Evolutionary conservation across 306 rosid species (phyloP), one percentile per base, ranked within the genome.

Genomic region (Gastrolobium villosum): DNA sequence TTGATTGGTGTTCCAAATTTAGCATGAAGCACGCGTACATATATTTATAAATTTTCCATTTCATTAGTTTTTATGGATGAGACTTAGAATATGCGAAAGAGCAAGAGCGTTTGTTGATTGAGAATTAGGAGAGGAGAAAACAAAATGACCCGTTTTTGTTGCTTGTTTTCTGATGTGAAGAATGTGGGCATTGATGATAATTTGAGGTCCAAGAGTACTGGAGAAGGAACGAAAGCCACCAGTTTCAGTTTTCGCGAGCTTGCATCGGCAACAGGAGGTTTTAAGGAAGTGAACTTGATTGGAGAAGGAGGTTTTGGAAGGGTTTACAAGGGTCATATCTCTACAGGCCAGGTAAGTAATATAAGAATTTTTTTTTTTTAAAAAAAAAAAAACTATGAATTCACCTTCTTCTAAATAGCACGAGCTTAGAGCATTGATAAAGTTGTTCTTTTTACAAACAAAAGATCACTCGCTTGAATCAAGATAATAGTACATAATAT

Each of bases 291-390:
- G 53, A 90, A 93, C 70, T 80, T 90, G 88, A 83, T 91, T 31
- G 98, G 98, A 5, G 96, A 93, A 87, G 98, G 98, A 11, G 98
- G 98, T 55, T 93, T 93, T 72, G 98, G 98, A 76, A 91, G 84
- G 68, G 98, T 93, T 62, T 93, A 80, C 85, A 91, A 91, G 85
- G 98, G 98, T 41, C 89, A 89, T 52, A 82, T 93, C 14, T 89
- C 89, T 4, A 36, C 90, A 1, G 90, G 85, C 61, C 91, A 86
- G 89, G 97, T 83, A 67, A 32, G n/a, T n/a, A n/a, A n/a, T n/a
- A 79, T 78, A 3, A 20, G 4, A 30, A 20, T 20, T 0, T 20
- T 20, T 20, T 20, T n/a, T n/a, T n/a, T n/a, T n/a, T n/a, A n/a
- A n/a, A n/a, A n/a, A n/a, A 20, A 20, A 20, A 20, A 20, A 20